Conservation (phyloP, 1,139 yeast species). For the Magnusiomyces suaveolens region DNA sequence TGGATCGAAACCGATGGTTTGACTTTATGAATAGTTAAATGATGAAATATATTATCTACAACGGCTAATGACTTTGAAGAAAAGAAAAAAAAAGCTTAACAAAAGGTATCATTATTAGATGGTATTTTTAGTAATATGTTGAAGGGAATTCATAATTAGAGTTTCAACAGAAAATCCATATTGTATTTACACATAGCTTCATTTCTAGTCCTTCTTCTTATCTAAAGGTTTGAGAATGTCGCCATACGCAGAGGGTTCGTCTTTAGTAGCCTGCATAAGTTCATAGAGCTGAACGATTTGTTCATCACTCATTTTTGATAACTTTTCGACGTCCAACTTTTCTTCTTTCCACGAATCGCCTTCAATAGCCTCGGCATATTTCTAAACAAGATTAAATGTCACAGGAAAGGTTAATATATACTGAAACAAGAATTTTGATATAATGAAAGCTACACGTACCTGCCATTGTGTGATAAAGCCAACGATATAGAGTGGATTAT, state of each 20-base stretch:
- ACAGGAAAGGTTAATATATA: too few species aligned
- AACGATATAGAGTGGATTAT: conserved; percentile 86
- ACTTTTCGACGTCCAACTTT: conserved; percentile 51
- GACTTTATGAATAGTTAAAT: too few species aligned
- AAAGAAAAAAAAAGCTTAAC: too few species aligned
- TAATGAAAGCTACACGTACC: conserved; percentile 25
- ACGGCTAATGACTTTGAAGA: too few species aligned
- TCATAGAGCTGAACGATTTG: conserved; percentile 76
- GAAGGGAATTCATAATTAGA: too few species aligned
- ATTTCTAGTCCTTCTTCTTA: background rate
- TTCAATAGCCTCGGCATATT: conserved; percentile 61
- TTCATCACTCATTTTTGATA: conserved; percentile 82
- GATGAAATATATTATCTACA: too few species aligned
- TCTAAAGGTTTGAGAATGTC: conserved; percentile 13
- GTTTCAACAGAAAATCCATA: too few species aligned
- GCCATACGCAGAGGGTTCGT: conserved; percentile 27
- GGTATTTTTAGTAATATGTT: too few species aligned
- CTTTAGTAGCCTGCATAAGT: conserved; percentile 54
- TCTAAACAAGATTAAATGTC: conserved; percentile 11
- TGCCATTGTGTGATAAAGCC: conserved; percentile 95
- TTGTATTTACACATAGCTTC: too few species aligned
- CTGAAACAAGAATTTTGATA: background rate
- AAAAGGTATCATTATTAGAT: too few species aligned
- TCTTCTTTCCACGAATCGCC: conserved; percentile 73
- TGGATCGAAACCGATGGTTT: too few species aligned